phyloP scores from a whole-genome alignment of 2,329 filamentous ascomycete species.

The Atkinsonella hypoxylon region DNA sequence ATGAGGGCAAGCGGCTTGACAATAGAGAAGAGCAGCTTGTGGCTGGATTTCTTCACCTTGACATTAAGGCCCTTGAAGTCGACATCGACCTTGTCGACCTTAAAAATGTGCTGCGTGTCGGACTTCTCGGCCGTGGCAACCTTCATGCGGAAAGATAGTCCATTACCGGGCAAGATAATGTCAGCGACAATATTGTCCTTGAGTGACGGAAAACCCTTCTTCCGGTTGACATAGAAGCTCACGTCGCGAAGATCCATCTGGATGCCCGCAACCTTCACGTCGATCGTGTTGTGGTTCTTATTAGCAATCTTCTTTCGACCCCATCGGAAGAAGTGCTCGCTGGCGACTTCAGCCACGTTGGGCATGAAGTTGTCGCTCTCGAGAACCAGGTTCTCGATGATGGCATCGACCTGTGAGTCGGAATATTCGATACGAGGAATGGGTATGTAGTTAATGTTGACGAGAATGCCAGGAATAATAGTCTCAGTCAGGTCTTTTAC shows the following conservation, averaged over 20 bases:
- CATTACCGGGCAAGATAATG: conserved; percentile 74
- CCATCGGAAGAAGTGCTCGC: conserved; percentile 91
- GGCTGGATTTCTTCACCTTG: conserved; percentile 87
- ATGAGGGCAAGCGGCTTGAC: conserved; percentile 82
- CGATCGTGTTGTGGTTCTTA: conserved; percentile 69
- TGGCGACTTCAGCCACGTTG: conserved; percentile 77
- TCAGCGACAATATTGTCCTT: conserved; percentile 83
- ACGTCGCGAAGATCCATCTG: conserved; percentile 90
- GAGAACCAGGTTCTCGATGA: conserved; percentile 89
- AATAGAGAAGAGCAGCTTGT: conserved; percentile 79
- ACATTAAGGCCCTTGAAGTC: conserved; percentile 72
- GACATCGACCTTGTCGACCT: conserved; percentile 79
- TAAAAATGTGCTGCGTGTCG: conserved; percentile 79
- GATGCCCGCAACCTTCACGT: conserved; percentile 76
- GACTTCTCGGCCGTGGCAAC: conserved; percentile 67
- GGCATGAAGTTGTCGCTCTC: conserved; percentile 96
- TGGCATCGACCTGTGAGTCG: conserved; percentile 70
- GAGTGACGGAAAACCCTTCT: conserved; percentile 81
- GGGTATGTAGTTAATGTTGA: conserved; percentile 80
- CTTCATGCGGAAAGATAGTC: conserved; percentile 85
- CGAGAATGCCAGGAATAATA: conserved; percentile 71
- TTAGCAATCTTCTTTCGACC: conserved; percentile 78
- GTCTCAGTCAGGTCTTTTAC: conserved; percentile 80
- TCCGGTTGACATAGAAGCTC: conserved; percentile 89
- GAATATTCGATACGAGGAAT: conserved; percentile 90